Evolutionary conservation across 2,329 filamentous ascomycete genomes (phyloP), one percentile per base, ranked within the genome.

Genomic region (Cercospora zeina): DNA sequence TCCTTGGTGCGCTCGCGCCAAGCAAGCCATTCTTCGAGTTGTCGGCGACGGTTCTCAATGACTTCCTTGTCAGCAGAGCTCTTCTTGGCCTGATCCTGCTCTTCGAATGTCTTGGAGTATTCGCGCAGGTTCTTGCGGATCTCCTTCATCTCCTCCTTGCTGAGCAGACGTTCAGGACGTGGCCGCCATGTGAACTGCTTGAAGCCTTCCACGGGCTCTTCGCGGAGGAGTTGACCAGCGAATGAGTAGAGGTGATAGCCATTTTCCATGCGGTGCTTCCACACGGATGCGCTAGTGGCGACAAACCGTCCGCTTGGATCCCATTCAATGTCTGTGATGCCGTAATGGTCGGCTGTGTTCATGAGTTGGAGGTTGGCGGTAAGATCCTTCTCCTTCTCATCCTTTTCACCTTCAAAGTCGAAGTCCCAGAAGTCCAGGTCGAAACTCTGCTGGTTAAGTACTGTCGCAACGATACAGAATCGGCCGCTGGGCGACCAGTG

Each of bases 191-290:
- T 79, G 80, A 93, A 91, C 78, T 99, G 95, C 85, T 97, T 97
- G 86, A 99, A 97, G 79, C 96, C 96, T 69, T 99, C 95, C 62
- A 96, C 84, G 56, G 87, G 88, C 78, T 97, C 91, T 79, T 99
- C 96, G 62, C 92, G 88, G 59, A 99, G 86, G 59, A 89, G 85
- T 71, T 90, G 88, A 67, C 95, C 96, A 77, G 88, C 90, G 85
- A 99, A 99, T 76, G 96, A 93, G 84, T 97, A 97, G 65, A 99
- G 81, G 77, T 97, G 93, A 83, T 96, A 99, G 67, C 95, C 95
- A 76, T 97, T 99, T 83, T 99, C 95, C 91, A 97, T 96, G 91
- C 89, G 84, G 78, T 97, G 93, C 79, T 96, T 97, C 93, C 95
- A 99, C 56, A 90, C 87, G 73, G 90, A 95, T 49, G 93, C 93